Conservation (phyloP, 345 rosid genomes). For the Brassica incana region DNA sequence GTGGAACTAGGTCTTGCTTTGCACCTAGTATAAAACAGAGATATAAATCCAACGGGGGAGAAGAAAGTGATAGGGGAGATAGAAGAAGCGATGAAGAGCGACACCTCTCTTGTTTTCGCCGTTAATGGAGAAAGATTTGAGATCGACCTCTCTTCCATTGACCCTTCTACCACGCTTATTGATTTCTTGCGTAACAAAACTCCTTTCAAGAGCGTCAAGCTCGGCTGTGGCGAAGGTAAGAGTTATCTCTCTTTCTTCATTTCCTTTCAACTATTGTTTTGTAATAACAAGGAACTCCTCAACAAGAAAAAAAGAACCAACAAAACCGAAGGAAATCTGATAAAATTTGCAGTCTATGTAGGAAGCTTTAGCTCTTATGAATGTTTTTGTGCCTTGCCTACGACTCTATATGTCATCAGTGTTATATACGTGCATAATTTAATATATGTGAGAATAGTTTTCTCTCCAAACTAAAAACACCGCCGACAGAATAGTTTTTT, state of each 20-base stretch:
- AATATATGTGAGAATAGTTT: background rate
- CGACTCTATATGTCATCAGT: background rate
- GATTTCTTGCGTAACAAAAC: constrained; percentile 75
- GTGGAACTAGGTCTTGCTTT: background rate
- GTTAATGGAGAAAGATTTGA: constrained; percentile 75
- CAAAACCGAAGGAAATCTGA: background rate
- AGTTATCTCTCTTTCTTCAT: background rate
- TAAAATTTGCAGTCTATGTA: background rate
- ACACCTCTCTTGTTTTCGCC: constrained; percentile 61
- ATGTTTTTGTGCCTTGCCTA: background rate
- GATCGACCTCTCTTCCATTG: constrained; percentile 47
- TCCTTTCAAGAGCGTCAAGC: constrained; percentile 82
- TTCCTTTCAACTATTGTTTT: background rate
- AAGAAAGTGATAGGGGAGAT: background rate
- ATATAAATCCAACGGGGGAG: background rate
- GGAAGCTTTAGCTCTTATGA: background rate
- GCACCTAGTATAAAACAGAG: background rate
- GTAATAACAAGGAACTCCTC: background rate
- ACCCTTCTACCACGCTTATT: constrained; percentile 76
- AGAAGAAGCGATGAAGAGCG: constrained; percentile 27
- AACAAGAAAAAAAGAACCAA: background rate
- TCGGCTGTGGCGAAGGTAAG: constrained; percentile 83
- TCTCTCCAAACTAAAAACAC: background rate
- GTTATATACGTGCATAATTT: background rate
- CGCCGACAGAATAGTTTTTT: background rate